Percentiles rank a stretch among this genome's conserved stretches.
Evolutionary conservation across 148 eudicot species (phyloP).

Genomic region (Cornus kousa): DNA sequence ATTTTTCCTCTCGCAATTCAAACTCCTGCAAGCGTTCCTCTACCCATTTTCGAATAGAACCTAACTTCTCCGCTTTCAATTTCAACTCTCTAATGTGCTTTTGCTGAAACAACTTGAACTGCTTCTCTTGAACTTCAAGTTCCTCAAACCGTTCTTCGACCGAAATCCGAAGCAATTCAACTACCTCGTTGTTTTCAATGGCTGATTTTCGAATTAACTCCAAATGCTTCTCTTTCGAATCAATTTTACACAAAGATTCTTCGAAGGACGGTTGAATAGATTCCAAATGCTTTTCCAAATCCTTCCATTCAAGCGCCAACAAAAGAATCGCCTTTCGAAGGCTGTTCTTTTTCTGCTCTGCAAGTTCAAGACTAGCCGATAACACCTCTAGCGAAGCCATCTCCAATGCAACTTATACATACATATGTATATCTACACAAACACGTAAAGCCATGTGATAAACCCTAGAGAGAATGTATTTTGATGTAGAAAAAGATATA

Average conservation of each 20-base stretch:
- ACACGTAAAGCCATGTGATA: too few species aligned
- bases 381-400: not conserved
- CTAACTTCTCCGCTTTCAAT: slow-evolving; percentile 9
- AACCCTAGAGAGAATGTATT: too few species aligned
- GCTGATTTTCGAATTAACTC: slow-evolving; percentile 10
- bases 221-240: slow-evolving; percentile 13
- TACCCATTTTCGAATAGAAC: slow-evolving; percentile 10
- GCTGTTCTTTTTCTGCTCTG: slow-evolving; percentile 10
- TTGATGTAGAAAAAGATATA: too few species aligned
- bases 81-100: slow-evolving; percentile 4
- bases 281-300: slow-evolving; percentile 27
- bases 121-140: slow-evolving; percentile 7
- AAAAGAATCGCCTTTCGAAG: slow-evolving; percentile 11
- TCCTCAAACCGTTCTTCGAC: slow-evolving; percentile 6
- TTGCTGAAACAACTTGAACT: not conserved
- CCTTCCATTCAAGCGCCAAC: slow-evolving; percentile 35
- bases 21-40: slow-evolving; percentile 16
- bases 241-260: not conserved
- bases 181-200: slow-evolving; percentile 5
- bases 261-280: slow-evolving; percentile 8
- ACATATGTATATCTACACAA: not conserved
- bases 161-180: not conserved
- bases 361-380: not conserved
- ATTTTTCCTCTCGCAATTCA: slow-evolving; percentile 33
- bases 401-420: not conserved